Base-by-base conservation (phyloP, 2,329 filamentous ascomycete genomes). In the Mollisiaceae sp. region DNA sequence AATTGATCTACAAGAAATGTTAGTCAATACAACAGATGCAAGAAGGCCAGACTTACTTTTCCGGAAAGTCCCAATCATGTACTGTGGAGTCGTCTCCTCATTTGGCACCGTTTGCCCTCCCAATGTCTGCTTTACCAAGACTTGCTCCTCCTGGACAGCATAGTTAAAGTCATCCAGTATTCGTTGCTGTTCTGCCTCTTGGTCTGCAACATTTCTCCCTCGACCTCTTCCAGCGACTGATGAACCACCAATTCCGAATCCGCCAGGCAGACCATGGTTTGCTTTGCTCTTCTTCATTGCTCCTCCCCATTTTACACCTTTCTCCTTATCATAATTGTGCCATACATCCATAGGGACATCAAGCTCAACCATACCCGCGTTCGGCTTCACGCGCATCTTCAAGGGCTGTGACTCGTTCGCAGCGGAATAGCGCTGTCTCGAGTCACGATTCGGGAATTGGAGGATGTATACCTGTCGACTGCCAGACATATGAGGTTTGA, bases 61-160 rank as follows among this genome's bases (percentile, higher is more conserved):
- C 75, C 90, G 87, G 76, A 98, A 97, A n/a, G 93, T 90, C 35
- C 93, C 95, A 59, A 97, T 85, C 89, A 97, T 96, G 80, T 97
- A 97, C 70, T 92, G 68, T 39, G 75, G 75, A 39, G 70, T 73
- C 5, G 69, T 90, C 24, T 90, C 90, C 69, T 90, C 86, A 69
- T 89, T 87, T 2, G 88, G 82, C 47, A 87, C 85, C 14, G 89
- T 89, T 77, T 94, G 89, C 0, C 95, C 95, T 55, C 93, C 94
- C 24, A 97, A 83, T 0, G 93, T 97, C 81, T 97, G 93, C 66
- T 88, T 91, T 59, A 88, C 84, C 75, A 97, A 80, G 4, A 96
- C 89, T 70, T 89, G 88, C 62, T 90, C 90, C 72, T 88, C 86
- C 62, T 87, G 83, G 60, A 90, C 83, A 5, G 91, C 89, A 70